Conservation (phyloP, 1,139 yeast genomes). For the Yamadazyma spencermartinsiae region DNA sequence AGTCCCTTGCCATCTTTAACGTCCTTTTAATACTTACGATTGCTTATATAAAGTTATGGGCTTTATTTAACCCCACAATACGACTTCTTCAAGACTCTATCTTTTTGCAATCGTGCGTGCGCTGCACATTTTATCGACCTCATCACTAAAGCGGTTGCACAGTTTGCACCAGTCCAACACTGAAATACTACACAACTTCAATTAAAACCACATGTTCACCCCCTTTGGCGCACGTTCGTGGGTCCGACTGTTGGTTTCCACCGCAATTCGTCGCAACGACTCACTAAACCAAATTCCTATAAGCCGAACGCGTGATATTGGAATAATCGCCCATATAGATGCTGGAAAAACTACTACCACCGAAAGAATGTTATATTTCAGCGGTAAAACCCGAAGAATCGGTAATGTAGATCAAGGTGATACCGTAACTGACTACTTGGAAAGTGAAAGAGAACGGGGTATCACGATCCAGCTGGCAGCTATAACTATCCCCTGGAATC, state of each 20-base stretch:
- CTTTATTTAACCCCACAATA: no score
- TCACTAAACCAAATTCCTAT: constrained; percentile 20
- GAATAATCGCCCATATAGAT: constrained; percentile 83
- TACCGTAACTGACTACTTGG: constrained; percentile 89
- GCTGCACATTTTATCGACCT: no score
- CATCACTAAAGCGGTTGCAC: no score
- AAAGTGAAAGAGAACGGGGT: constrained; percentile 90
- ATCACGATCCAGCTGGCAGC: constrained; percentile 98
- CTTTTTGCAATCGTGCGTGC: no score
- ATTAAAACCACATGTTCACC: background rate
- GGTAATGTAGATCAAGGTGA: constrained; percentile 98
- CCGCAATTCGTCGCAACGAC: background rate
- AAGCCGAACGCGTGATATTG: constrained; percentile 60
- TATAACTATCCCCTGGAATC: constrained; percentile 85
- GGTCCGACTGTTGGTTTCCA: background rate
- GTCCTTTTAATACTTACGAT: no score
- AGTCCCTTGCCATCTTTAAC: no score
- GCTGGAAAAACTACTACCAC: constrained; percentile 93
- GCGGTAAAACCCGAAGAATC: constrained; percentile 76
- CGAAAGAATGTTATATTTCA: constrained; percentile 85
- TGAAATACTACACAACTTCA: background rate
- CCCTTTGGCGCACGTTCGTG: background rate
- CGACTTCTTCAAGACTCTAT: no score
- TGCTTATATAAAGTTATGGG: no score
- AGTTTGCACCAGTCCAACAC: no score